phyloP scores from a whole-genome alignment of 1,284 basidiomycete genomes.

The Vanrija humicola region DNA sequence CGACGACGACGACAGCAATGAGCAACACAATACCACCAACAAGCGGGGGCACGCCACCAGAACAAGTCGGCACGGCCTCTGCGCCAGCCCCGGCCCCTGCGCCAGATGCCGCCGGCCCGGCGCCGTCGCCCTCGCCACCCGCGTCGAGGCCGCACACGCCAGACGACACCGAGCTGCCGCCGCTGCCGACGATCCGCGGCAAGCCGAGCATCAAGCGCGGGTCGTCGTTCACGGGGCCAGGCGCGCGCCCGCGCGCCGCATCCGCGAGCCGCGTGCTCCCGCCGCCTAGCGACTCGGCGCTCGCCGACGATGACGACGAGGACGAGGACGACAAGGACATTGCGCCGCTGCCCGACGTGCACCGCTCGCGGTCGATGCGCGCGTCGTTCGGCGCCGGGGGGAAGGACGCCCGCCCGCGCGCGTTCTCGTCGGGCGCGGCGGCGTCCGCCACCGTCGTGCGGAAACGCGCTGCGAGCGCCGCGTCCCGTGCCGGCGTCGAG shows the following conservation, averaged over 20 bases:
- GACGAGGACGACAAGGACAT: slow-evolving; percentile 3
- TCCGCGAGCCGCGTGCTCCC: neutral
- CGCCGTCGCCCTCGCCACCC: too few species aligned
- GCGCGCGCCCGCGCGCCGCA: too few species aligned
- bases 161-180: neutral
- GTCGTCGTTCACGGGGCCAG: too few species aligned
- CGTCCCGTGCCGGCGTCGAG: neutral
- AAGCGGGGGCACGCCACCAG: too few species aligned
- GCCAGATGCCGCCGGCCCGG: too few species aligned
- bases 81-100: too few species aligned
- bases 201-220: neutral
- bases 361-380: neutral
- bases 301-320: neutral
- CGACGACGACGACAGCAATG: too few species aligned
- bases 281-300: neutral
- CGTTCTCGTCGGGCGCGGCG: slow-evolving; percentile 10
- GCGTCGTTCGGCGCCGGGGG: neutral
- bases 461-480: neutral
- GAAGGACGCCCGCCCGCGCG: slow-evolving; percentile 3
- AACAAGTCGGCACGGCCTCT: too few species aligned
- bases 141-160: too few species aligned
- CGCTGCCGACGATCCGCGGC: neutral
- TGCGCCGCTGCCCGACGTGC: slow-evolving; percentile 7
- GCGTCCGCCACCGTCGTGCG: neutral
- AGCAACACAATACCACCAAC: too few species aligned